phyloP scores from a whole-genome alignment of 345 rosid genomes.

The Pelargonium nanum region DNA sequence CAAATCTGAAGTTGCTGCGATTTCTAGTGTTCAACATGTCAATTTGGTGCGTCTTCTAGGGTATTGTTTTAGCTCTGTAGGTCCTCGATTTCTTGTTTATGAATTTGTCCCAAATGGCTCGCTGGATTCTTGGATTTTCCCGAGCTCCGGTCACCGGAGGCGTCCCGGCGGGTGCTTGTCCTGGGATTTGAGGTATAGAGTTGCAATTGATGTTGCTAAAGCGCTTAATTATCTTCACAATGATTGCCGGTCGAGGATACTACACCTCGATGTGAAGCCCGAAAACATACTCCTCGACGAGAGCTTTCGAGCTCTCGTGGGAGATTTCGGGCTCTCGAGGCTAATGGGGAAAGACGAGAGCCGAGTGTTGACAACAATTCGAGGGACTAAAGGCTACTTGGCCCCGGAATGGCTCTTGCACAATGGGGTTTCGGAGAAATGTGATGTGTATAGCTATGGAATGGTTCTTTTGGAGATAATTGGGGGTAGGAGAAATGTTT shows the following conservation, averaged over 20 bases:
- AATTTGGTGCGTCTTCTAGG: conserved; percentile 57
- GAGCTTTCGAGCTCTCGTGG: conserved; percentile 38
- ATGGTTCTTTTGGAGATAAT: conserved; percentile 65
- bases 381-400: conserved; percentile 60
- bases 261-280: conserved; percentile 64
- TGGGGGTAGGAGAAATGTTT: conserved; percentile 51
- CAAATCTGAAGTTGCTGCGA: conserved; percentile 59
- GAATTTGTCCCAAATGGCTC: conserved; percentile 61
- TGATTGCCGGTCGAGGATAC: conserved; percentile 53
- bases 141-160: conserved; percentile 9
- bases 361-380: conserved; percentile 39
- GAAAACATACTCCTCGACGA: conserved; percentile 57
- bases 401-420: conserved; percentile 73
- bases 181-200: conserved; percentile 51
- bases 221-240: conserved; percentile 65
- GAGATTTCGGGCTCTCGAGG: conserved; percentile 67
- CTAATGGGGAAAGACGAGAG: conserved; percentile 53
- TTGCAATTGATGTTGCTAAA: conserved; percentile 55
- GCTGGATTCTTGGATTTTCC: conserved; percentile 58
- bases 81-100: conserved; percentile 44
- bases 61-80: conserved; percentile 27
- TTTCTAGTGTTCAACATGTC: conserved; percentile 61
- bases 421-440: conserved; percentile 53
- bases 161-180: conserved; percentile 50
- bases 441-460: conserved; percentile 64